Percentiles rank a stretch among this genome's conserved stretches.
Evolutionary conservation across 352 stramenopile genomes (phyloP).

Genomic region (Plasmopara viticola): DNA sequence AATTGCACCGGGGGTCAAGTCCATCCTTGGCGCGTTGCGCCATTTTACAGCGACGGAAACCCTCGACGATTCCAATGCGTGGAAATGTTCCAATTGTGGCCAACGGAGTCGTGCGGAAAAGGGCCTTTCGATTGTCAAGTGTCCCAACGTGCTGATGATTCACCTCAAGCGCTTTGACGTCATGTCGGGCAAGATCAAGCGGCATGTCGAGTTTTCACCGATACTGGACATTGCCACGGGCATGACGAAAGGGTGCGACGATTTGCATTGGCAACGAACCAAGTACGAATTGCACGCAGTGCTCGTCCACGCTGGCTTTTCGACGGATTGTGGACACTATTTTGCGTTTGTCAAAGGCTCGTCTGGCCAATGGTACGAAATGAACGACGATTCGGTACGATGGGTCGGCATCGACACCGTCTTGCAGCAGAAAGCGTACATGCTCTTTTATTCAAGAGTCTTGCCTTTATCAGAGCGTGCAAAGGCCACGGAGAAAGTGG

Average conservation of each 20-base stretch:
- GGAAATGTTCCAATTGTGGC: slow-evolving; percentile 79
- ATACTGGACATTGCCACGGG: slow-evolving; percentile 57
- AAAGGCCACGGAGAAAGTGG: slow-evolving; percentile 22
- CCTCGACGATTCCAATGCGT: slow-evolving; percentile 80
- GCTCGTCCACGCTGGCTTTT: slow-evolving; percentile 82
- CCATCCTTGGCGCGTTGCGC: slow-evolving; percentile 61
- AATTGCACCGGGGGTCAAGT: slow-evolving; percentile 69
- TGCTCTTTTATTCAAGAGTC: slow-evolving; percentile 87
- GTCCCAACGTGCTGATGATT: slow-evolving; percentile 83
- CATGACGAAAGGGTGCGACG: slow-evolving; percentile 51
- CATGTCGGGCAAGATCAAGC: slow-evolving; percentile 86
- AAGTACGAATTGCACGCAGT: slow-evolving; percentile 80
- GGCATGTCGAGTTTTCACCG: slow-evolving; percentile 70
- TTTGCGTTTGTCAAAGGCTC: slow-evolving; percentile 85
- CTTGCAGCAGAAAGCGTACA: slow-evolving; percentile 85
- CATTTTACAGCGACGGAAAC: slow-evolving; percentile 81
- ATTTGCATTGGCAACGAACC: slow-evolving; percentile 38
- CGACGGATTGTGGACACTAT: slow-evolving; percentile 88
- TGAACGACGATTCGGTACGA: slow-evolving; percentile 87
- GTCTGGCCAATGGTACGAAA: slow-evolving; percentile 89
- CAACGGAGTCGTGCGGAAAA: slow-evolving; percentile 79
- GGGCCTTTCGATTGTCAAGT: slow-evolving; percentile 65
- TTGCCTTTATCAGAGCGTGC: slow-evolving; percentile 38
- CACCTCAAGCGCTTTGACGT: slow-evolving; percentile 89
- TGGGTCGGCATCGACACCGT: slow-evolving; percentile 85